phyloP scores from a whole-genome alignment of 768 basidiomycete species.

The Leccinum fibrillosum region DNA sequence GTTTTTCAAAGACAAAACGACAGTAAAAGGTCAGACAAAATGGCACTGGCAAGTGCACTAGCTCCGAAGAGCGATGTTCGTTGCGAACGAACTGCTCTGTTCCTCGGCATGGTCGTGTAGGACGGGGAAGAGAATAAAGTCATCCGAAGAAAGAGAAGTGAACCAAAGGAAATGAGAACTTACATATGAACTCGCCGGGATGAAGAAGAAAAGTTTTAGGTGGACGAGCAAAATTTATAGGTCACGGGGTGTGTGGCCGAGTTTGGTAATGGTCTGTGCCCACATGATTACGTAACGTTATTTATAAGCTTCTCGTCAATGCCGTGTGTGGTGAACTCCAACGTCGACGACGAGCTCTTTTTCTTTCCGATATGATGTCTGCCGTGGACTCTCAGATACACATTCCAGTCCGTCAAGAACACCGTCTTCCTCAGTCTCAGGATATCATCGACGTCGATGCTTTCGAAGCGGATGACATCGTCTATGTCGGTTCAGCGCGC shows the following conservation, averaged over 20 bases:
- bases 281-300: conserved; percentile 21
- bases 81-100: conserved; percentile 79
- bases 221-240: conserved; percentile 28
- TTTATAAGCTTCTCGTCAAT: conserved; percentile 10
- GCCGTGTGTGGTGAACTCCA: neutral
- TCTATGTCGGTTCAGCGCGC: conserved; percentile 24
- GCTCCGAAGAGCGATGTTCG: conserved; percentile 58
- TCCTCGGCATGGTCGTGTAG: conserved; percentile 86
- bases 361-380: conserved; percentile 19
- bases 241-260: conserved; percentile 18
- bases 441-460: conserved; percentile 47
- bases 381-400: conserved; percentile 9
- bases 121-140: conserved; percentile 90
- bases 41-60: conserved; percentile 89
- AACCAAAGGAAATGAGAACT: conserved; percentile 2
- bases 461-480: conserved; percentile 33
- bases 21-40: conserved; percentile 61
- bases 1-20: neutral
- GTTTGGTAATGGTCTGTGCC: conserved; percentile 34
- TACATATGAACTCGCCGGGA: conserved; percentile 3
- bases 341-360: conserved; percentile 23
- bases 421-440: conserved; percentile 13
- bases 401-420: conserved; percentile 9
- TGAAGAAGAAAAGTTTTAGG: neutral
- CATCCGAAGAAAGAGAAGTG: conserved; percentile 40